Evolutionary conservation across 2,329 filamentous ascomycete genomes (phyloP).

Genomic region (Rasamsonia emersonii): DNA sequence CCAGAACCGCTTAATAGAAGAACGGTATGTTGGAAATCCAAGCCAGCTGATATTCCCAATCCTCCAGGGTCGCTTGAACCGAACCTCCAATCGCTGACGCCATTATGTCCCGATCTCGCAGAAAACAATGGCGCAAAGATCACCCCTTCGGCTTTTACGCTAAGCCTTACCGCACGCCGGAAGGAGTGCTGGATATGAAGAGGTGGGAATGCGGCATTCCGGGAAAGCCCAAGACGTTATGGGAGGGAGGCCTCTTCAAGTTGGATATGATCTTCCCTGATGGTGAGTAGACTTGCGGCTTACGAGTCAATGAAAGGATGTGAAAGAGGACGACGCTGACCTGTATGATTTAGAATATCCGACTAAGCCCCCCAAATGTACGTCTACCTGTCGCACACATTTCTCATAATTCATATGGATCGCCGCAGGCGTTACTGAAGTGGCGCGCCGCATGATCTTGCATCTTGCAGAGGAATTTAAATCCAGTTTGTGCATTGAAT

Average conservation of each 20-base stretch:
- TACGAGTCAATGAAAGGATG: neutral
- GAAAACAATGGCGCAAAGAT: conserved; percentile 93
- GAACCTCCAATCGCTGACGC: conserved; percentile 9
- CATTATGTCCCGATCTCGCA: conserved; percentile 29
- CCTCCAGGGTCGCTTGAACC: neutral
- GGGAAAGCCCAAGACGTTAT: conserved; percentile 92
- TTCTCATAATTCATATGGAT: too few species aligned
- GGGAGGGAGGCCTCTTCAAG: conserved; percentile 97
- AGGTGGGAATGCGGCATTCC: conserved; percentile 95
- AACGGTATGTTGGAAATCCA: conserved; percentile 53
- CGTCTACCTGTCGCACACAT: conserved; percentile 27
- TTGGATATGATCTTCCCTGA: conserved; percentile 88
- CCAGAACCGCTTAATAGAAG: conserved; percentile 77
- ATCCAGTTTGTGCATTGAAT: too few species aligned
- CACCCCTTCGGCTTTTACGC: conserved; percentile 98
- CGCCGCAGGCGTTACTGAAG: too few species aligned
- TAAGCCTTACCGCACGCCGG: conserved; percentile 68
- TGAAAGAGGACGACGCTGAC: conserved; percentile 8
- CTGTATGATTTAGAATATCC: conserved; percentile 65
- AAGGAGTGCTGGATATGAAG: conserved; percentile 84
- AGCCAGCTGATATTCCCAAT: neutral
- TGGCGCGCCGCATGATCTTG: too few species aligned
- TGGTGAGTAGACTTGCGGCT: conserved; percentile 47
- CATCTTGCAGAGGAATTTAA: too few species aligned
- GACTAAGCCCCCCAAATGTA: conserved; percentile 98